Evolutionary conservation across 202 grass and related monocot species (phyloP).

Genomic region (Dendrocalamus latiflorus): DNA sequence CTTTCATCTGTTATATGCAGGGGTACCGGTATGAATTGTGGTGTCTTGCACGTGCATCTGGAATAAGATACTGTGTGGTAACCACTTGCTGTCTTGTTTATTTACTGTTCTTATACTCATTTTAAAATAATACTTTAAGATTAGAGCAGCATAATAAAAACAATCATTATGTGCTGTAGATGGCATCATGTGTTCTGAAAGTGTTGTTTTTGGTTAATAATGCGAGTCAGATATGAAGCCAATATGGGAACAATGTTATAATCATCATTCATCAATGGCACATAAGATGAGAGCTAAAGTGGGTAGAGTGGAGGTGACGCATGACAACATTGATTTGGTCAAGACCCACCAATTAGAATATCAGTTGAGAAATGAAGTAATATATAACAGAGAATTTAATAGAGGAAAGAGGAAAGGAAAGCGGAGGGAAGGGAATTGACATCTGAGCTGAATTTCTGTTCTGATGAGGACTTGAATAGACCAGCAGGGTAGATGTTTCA

Average conservation of each 20-base stretch:
- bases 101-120: neutral
- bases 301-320: neutral
- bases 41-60: slow-evolving; percentile 86
- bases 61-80: slow-evolving; percentile 97
- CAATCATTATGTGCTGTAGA: neutral
- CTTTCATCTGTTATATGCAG: slow-evolving; percentile 35
- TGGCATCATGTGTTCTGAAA: neutral
- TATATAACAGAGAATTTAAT: neutral
- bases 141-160: slow-evolving; percentile 1
- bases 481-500: neutral
- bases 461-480: neutral
- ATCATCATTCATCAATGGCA: neutral
- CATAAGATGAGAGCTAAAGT: neutral
- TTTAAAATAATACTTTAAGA: neutral
- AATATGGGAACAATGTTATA: neutral
- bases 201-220: neutral
- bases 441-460: neutral
- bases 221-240: neutral
- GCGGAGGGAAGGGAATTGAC: neutral
- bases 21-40: slow-evolving; percentile 93
- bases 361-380: neutral
- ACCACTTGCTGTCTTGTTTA: slow-evolving; percentile 4
- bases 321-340: neutral
- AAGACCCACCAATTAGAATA: neutral
- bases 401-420: neutral